phyloP scores from a whole-genome alignment of 805 yeast species.

The Torulaspora quercuum region DNA sequence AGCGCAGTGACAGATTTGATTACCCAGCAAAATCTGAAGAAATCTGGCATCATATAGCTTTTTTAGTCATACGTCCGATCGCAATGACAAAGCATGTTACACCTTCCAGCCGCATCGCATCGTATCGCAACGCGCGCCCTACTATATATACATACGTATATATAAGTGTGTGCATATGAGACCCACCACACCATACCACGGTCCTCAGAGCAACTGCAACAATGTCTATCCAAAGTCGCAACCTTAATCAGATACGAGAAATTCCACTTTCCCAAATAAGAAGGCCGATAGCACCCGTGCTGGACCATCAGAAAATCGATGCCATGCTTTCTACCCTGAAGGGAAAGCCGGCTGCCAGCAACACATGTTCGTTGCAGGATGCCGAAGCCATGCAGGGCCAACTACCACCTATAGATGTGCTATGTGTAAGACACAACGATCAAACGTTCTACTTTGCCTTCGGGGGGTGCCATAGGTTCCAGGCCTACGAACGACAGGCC shows the following conservation, averaged over 20 bases:
- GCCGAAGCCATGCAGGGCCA: slow-evolving; percentile 48
- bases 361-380: slow-evolving; percentile 50
- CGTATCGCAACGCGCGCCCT: slow-evolving; percentile 2
- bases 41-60: slow-evolving; percentile 63
- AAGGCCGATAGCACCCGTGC: slow-evolving; percentile 82
- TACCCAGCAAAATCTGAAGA: slow-evolving; percentile 74
- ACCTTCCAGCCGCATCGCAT: not conserved
- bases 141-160: slow-evolving; percentile 2
- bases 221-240: slow-evolving; percentile 70
- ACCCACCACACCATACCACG: slow-evolving; percentile 1
- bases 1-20: slow-evolving; percentile 91
- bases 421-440: slow-evolving; percentile 63
- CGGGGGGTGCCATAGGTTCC: slow-evolving; percentile 89
- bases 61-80: slow-evolving; percentile 1
- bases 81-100: no score
- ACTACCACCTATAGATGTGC: slow-evolving; percentile 78
- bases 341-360: slow-evolving; percentile 61
- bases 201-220: slow-evolving; percentile 5
- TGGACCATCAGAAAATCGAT: slow-evolving; percentile 69
- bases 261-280: slow-evolving; percentile 66
- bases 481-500: slow-evolving; percentile 65
- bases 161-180: slow-evolving; percentile 6
- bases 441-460: slow-evolving; percentile 68
- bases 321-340: slow-evolving; percentile 71
- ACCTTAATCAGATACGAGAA: slow-evolving; percentile 48